Evolutionary conservation across 768 basidiomycete species (phyloP), one percentile per base, ranked within the genome.

Genomic region (Tremella fuciformis): DNA sequence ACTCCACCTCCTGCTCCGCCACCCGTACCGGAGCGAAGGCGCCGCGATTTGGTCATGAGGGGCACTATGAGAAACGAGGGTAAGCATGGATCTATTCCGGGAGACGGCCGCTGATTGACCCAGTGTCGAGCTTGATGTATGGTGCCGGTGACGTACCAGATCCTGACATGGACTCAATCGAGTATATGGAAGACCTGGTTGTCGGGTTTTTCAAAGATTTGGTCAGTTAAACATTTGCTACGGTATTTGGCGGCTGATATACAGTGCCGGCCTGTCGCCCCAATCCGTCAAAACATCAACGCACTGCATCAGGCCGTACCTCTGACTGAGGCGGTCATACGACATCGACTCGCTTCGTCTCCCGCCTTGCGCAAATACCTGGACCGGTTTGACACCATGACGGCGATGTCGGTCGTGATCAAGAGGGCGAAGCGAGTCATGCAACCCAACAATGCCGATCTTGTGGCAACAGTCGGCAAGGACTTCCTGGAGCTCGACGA

Each of bases 111-210:
- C 50, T 62, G 41, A 57, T 58, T 15, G 3, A 38, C 21, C 3
- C 52, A 73, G 71, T 73, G 22, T 59, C 66, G 6, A 42, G 63
- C 40, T 50, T 73, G 19, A 73, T 73, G 71, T 73, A 70, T 55
- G 71, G 63, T n/a, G 59, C 62, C 18, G 71, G 71, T 13, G 71
- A 73, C 40, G 69, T 70, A 1, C n/a, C 38, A 2, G 67, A 69
- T 24, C 71, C 71, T 1, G 57, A 59, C 22, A 26, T 60, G 15
- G 67, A 73, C 26, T 60, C 71, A 1, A 65, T 70, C 22, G 69
- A 73, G 40, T 66, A 63, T 34, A 57, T 73, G 54, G 71, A 73
- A 53, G 71, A 73, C 51, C 63, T 73, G 24, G 59, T 70, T 3
- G 57, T 64, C 3, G 65, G 68, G 15, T 73, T 70, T 48, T 37